phyloP scores from a whole-genome alignment of 2,329 filamentous ascomycete species.

The Neopestalotiopsis rosae region DNA sequence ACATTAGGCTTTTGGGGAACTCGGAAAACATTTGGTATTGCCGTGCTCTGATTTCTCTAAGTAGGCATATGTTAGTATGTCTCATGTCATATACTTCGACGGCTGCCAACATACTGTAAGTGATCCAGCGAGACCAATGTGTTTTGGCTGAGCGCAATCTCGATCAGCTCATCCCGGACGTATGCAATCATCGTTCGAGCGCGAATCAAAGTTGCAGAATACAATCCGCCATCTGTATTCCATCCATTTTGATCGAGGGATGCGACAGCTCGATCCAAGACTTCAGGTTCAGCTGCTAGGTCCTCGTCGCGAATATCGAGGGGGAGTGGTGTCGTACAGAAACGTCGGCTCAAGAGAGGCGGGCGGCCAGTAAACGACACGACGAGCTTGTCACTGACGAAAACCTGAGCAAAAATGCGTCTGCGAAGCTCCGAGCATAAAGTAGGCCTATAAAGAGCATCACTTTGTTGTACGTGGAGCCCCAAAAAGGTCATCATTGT shows the following conservation, averaged over 20 bases:
- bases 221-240: conserved; percentile 50
- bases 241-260: conserved; percentile 55
- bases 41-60: conserved; percentile 38
- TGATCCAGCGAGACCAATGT: background rate
- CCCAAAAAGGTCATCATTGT: conserved; percentile 43
- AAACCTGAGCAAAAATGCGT: conserved; percentile 42
- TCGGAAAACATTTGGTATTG: conserved; percentile 34
- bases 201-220: conserved; percentile 50
- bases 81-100: background rate
- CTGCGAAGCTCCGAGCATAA: conserved; percentile 42
- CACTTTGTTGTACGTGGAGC: conserved; percentile 34
- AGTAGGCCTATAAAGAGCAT: conserved; percentile 35
- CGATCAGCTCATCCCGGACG: conserved; percentile 61
- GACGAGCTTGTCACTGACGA: conserved; percentile 53
- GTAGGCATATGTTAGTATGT: background rate
- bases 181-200: conserved; percentile 51
- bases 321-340: conserved; percentile 57
- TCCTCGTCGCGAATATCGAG: conserved; percentile 59
- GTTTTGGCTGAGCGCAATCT: conserved; percentile 46
- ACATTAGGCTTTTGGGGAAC: conserved; percentile 41
- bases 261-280: conserved; percentile 42
- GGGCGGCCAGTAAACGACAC: conserved; percentile 61
- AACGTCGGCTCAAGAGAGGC: conserved; percentile 56
- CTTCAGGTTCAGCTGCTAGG: conserved; percentile 48
- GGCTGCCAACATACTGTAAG: background rate